Conservation (phyloP, 164 flowering plant species). For the Vitis cinerea region DNA sequence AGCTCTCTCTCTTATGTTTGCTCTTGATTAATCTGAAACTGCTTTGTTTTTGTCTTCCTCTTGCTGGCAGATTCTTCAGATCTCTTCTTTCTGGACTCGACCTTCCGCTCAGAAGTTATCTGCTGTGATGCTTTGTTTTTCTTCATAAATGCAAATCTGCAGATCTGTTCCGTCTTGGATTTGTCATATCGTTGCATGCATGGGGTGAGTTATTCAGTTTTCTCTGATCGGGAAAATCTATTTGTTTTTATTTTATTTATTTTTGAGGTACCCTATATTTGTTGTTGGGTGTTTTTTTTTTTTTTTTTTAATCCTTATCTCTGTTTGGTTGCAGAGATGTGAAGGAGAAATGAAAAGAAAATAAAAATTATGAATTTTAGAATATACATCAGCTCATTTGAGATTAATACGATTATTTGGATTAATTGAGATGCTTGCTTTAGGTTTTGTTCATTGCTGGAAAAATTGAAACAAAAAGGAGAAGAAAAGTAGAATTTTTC, state of each 20-base stretch:
- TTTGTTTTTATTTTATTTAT: too few species aligned
- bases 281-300: neutral
- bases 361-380: neutral
- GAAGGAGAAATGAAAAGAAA: neutral
- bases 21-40: constrained; percentile 10
- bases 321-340: constrained; percentile 4
- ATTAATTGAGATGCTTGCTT: neutral
- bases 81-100: constrained; percentile 15
- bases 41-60: neutral
- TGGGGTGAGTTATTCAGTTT: constrained; percentile 44
- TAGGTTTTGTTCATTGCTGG: too few species aligned
- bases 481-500: too few species aligned
- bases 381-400: neutral
- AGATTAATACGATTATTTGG: neutral
- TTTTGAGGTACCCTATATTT: too few species aligned
- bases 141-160: constrained; percentile 22
- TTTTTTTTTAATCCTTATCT: neutral
- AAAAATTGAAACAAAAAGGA: too few species aligned
- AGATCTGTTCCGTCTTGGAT: constrained; percentile 33
- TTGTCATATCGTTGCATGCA: constrained; percentile 34
- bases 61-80: constrained; percentile 15
- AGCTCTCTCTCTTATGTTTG: too few species aligned
- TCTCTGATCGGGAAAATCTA: neutral
- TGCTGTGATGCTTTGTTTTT: constrained; percentile 8
- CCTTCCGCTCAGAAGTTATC: constrained; percentile 5